Evolutionary conservation across 2,329 filamentous ascomycete species (phyloP), one percentile per base, ranked within the genome.

Genomic region (Pyrenochaeta sp.): DNA sequence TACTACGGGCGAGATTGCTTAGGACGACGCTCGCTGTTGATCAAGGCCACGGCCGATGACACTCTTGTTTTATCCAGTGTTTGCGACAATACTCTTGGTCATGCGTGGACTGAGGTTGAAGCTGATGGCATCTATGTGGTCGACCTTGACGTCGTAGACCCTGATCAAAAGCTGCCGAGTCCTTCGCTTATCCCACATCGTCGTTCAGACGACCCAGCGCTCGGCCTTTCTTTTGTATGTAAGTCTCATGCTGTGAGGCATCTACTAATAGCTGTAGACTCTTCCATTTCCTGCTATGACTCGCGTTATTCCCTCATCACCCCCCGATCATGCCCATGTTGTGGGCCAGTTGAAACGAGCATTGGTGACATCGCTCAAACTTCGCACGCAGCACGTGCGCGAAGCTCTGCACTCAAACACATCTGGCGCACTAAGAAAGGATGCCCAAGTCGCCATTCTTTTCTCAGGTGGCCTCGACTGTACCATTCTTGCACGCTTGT

Each of bases 381-480:
- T 85, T 6, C 83, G 90, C 24, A 56, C 55, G n/a, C 55, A 60
- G 28, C 61, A 67, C 36, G 60, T 71, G 8, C 48, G 57, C 10
- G 55, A 69, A 43, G 62, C 65, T 4, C 26, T 61, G 6, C 22
- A 44, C 6, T 1, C 42, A 11, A 20, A 19, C 7, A 2, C 31
- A 19, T 9, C 30, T n/a, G 20, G 29, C 8, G 21, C 17, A 2
- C n/a, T 29, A 1, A 17, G 44, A 4, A 20, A 42, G 35, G 48
- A 58, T 51, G 76, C 81, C 13, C 81, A 80, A 41, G 71, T 96
- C 10, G 91, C 90, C 0, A 78, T 99, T 1, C 77, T 99, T 0
- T 99, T 97, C 69, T 99, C 94, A 0, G 94, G 94, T 2, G 94
- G 94, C 0, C 80, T 99, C 6, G 94, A 99, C 69, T 97, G 94